A percentile compares a stretch with the other conserved stretches of the same genome.
Evolutionary conservation across 2,329 filamentous ascomycete genomes (phyloP).

Genomic region (Pseudogymnoascus sp.): DNA sequence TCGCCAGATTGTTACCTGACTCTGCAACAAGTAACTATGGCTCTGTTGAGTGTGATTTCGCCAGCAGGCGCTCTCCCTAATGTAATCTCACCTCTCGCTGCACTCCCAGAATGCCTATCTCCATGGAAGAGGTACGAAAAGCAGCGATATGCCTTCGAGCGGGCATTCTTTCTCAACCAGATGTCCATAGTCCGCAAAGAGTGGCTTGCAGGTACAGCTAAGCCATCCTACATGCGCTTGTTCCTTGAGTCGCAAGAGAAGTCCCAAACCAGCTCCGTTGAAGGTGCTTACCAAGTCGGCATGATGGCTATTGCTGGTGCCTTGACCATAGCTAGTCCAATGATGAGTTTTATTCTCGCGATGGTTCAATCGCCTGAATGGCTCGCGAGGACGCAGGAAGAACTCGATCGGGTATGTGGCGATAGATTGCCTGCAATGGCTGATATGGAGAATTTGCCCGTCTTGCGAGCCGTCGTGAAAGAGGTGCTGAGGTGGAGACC

Average conservation of each 20-base stretch:
- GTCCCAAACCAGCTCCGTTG: slow-evolving; percentile 25
- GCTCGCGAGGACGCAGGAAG: slow-evolving; percentile 12
- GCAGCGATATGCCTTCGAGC: slow-evolving; percentile 34
- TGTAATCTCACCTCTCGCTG: slow-evolving; percentile 39
- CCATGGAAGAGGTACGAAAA: slow-evolving; percentile 41
- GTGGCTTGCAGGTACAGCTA: slow-evolving; percentile 27
- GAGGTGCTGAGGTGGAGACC: slow-evolving; percentile 35
- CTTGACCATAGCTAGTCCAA: slow-evolving; percentile 12
- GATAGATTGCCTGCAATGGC: slow-evolving; percentile 16
- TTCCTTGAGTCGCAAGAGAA: slow-evolving; percentile 32
- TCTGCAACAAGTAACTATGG: slow-evolving; percentile 38
- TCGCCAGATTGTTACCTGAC: slow-evolving; percentile 34
- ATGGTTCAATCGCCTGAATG: slow-evolving; percentile 13
- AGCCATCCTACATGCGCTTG: slow-evolving; percentile 37
- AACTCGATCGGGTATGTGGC: slow-evolving; percentile 12
- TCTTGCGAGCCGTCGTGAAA: slow-evolving; percentile 27
- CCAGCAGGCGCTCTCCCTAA: slow-evolving; percentile 32
- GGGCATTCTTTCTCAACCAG: slow-evolving; percentile 32
- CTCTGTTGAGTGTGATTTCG: not conserved
- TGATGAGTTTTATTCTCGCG: slow-evolving; percentile 14
- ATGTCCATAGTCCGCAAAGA: slow-evolving; percentile 32
- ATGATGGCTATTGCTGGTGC: slow-evolving; percentile 41
- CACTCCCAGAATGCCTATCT: slow-evolving; percentile 34
- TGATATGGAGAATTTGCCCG: slow-evolving; percentile 28
- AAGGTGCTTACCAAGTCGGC: slow-evolving; percentile 39